Evolutionary conservation across 1,139 yeast genomes (phyloP), one percentile per base, ranked within the genome.

Genomic region (Saccharomyces hybrid): DNA sequence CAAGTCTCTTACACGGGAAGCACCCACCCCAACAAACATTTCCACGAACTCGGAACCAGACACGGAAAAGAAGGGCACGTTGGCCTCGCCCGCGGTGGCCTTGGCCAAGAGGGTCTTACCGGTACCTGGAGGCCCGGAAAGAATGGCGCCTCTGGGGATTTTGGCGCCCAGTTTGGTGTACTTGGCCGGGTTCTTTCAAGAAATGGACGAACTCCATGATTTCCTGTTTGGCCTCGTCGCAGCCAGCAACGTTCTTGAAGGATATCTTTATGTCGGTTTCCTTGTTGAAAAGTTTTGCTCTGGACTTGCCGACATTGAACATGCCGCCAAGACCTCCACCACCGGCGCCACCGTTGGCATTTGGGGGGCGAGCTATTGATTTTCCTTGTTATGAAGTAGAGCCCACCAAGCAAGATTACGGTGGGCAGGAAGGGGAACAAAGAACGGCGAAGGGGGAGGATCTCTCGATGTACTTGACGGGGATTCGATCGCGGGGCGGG

Each of bases 101-200:
- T 88, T 91, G n/a, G 99, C 99, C 56, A 93, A 76, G 60, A 93
- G 76, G 0, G 99, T 93, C 72, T 93, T 93, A 84, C 99, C 99
- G 6, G 99, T 93, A 78, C 99, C 99, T 51, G 99, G 99, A n/a
- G 98, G 97, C 57, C 99, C 99, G 12, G 96, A 88, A 57, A 95
- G 76, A 61, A 93, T 89, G 11, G 99, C 99, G 65, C 99, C 99
- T 69, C 98, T 83, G 51, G 99, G 99, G 61, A 93, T 95, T 72
- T 91, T 89, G 16, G 98, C 99, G 48, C 99, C 99, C 53, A 93
- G 76, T 59, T 82, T 83, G 69, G 91, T 97, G 70, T 90, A 93
- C 69, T 89, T 90, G 52, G 78, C 78, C 11, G 99, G 99, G 62
- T 90, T 81, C n/a, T 70, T 90, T 88, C 71, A 93, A 79, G 69